Evolutionary conservation across 345 rosid species (phyloP).

Genomic region (Capsella bursapastoris): DNA sequence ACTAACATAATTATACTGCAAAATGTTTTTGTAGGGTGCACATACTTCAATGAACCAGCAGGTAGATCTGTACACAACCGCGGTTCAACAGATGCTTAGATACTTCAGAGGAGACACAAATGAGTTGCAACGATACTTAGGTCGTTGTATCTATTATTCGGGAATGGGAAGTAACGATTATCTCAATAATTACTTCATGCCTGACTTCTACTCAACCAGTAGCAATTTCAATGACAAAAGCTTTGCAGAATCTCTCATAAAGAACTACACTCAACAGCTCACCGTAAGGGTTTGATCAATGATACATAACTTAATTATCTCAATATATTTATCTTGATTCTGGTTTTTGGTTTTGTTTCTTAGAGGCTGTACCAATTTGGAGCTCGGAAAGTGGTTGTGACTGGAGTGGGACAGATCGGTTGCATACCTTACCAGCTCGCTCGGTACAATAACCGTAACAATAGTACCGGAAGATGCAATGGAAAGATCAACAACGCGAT

Average conservation of each 20-base stretch:
- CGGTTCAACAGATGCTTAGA: conserved; percentile 63
- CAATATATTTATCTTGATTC: background rate
- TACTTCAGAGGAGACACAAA: conserved; percentile 65
- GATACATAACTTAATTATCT: background rate
- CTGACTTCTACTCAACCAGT: conserved; percentile 68
- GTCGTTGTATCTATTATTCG: conserved; percentile 70
- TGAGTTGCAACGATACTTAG: conserved; percentile 56
- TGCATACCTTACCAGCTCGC: conserved; percentile 95
- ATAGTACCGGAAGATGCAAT: conserved; percentile 77
- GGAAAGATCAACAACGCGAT: conserved; percentile 75
- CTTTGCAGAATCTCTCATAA: conserved; percentile 69
- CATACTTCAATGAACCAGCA: conserved; percentile 85
- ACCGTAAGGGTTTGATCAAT: conserved; percentile 47
- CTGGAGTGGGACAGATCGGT: conserved; percentile 79
- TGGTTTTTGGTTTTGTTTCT: background rate
- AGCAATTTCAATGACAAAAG: conserved; percentile 58
- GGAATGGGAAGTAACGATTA: conserved; percentile 96
- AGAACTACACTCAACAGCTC: conserved; percentile 70
- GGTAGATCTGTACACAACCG: conserved; percentile 48
- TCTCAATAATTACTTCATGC: conserved; percentile 89
- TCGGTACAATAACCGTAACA: conserved; percentile 56
- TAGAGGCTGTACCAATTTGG: conserved; percentile 72
- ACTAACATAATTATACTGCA: background rate
- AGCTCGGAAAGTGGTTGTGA: conserved; percentile 77
- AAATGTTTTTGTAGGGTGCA: conserved; percentile 57